Percentiles rank a stretch among this genome's conserved stretches.
These are phyloP conservation scores for Sugiyamaella qingdaonensis DNA, from an alignment of 805 yeast genomes.

Conservation along the genomic window DNA sequence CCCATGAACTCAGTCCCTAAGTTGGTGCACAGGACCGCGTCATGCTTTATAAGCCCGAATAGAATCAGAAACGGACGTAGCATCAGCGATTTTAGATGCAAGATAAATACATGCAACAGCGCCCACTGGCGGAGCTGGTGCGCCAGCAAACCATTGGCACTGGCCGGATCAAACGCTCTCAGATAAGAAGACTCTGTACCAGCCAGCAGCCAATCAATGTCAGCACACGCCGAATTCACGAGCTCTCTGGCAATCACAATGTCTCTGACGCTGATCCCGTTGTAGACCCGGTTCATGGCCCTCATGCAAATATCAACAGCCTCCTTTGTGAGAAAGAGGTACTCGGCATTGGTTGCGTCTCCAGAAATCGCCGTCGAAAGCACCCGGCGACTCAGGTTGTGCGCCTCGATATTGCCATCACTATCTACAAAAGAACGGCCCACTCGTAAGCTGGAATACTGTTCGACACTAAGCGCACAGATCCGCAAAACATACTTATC, in stretches of 20 bases:
- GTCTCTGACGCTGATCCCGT: background rate
- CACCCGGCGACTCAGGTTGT: background rate
- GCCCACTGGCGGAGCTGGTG: constrained; percentile 5
- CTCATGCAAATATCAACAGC: background rate
- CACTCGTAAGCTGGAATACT: constrained; percentile 12
- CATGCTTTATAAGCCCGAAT: background rate
- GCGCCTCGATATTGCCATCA: background rate
- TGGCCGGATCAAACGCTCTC: background rate
- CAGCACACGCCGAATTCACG: background rate
- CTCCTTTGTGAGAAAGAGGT: background rate
- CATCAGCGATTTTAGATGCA: constrained; percentile 1
- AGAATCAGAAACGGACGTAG: constrained; percentile 9
- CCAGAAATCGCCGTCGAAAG: background rate
- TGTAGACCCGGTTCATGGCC: background rate
- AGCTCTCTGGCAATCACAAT: background rate
- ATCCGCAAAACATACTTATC: constrained; percentile 11
- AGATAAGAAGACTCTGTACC: constrained; percentile 5
- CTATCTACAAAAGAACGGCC: constrained; percentile 5
- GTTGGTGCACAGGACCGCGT: background rate
- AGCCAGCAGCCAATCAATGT: background rate
- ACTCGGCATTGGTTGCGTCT: background rate
- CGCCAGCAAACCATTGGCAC: background rate
- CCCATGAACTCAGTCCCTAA: background rate
- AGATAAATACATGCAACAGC: constrained; percentile 1
- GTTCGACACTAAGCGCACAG: constrained; percentile 8